These are phyloP conservation scores for Blastocystis sp. DNA, from an alignment of 352 stramenopile species.

Conservation along the genomic window DNA sequence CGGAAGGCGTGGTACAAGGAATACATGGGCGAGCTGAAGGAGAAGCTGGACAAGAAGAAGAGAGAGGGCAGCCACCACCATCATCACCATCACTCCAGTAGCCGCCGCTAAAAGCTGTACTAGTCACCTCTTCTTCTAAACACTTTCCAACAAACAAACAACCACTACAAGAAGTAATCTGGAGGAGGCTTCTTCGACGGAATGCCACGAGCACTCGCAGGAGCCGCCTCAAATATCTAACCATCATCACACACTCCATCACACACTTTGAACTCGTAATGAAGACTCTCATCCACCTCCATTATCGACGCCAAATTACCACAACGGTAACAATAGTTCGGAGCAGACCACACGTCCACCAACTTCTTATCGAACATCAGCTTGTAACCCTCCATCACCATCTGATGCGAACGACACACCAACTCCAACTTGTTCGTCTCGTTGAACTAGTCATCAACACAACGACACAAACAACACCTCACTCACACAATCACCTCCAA, in stretches of 20 bases:
- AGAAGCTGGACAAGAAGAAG: too few relatives aligned
- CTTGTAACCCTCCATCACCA: constrained; percentile 78
- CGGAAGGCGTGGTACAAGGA: too few relatives aligned
- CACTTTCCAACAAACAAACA: not conserved
- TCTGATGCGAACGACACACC: constrained; percentile 95
- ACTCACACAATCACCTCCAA: constrained; percentile 29
- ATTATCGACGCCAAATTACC: constrained; percentile 97
- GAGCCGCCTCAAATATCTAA: constrained; percentile 44
- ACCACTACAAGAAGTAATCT: constrained; percentile 68
- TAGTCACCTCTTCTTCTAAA: too few relatives aligned
- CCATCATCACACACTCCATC: constrained; percentile 91
- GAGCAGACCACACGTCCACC: constrained; percentile 95
- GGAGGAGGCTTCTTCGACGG: constrained; percentile 69
- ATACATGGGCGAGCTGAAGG: too few relatives aligned
- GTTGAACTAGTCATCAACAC: constrained; percentile 83
- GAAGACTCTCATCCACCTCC: constrained; percentile 93
- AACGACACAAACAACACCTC: not conserved
- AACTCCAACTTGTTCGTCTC: constrained; percentile 93
- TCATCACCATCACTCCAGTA: too few relatives aligned
- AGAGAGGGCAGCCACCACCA: too few relatives aligned
- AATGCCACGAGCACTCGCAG: constrained; percentile 44
- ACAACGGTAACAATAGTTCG: constrained; percentile 98
- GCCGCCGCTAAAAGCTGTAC: too few relatives aligned
- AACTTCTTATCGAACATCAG: constrained; percentile 92
- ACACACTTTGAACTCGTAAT: constrained; percentile 86